These are phyloP conservation scores for Leccinum boreale DNA, from an alignment of 768 basidiomycete species.

Conservation along the genomic window DNA sequence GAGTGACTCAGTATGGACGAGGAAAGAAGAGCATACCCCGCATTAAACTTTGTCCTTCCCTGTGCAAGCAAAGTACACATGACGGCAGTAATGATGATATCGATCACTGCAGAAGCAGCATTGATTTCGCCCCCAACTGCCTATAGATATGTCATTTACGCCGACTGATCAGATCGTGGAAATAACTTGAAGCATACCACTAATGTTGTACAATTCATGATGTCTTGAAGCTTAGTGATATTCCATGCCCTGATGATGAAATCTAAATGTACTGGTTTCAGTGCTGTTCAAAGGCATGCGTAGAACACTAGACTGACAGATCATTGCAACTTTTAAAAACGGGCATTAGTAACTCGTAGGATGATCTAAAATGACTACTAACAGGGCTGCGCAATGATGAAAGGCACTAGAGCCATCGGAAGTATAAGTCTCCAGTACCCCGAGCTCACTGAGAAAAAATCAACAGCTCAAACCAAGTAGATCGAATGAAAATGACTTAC, in stretches of 20 bases:
- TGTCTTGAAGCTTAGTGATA: neutral
- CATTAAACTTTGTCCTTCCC: neutral
- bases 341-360: neutral
- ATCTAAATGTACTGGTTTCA: neutral
- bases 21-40: neutral
- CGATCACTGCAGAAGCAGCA: neutral
- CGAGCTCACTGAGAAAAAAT: neutral
- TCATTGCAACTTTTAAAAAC: neutral
- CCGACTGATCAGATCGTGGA: neutral
- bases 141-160: neutral
- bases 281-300: neutral
- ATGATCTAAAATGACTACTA: neutral
- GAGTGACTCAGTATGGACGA: neutral
- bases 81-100: neutral
- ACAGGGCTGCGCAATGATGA: neutral
- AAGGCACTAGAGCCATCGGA: neutral
- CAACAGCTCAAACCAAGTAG: neutral
- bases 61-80: neutral
- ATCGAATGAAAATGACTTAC: neutral
- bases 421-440: neutral
- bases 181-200: neutral
- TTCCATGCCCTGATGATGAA: neutral
- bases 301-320: neutral
- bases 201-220: neutral
- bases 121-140: neutral